phyloP scores from a whole-genome alignment of 371 early-diverging fungal genomes.

The Apophysomyces ossiformis region DNA sequence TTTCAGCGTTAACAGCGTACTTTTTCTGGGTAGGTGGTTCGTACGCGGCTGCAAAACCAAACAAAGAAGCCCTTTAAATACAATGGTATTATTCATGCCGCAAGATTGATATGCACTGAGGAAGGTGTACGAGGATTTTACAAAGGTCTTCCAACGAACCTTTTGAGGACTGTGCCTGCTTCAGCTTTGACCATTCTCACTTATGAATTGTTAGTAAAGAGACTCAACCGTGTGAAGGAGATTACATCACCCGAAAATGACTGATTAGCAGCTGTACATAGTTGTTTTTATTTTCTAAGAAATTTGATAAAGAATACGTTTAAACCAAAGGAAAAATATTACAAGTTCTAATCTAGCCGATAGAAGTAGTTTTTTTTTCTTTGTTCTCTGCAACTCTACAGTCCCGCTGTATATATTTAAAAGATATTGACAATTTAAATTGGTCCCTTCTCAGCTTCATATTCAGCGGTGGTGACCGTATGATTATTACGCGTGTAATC shows the following conservation, averaged over 20 bases:
- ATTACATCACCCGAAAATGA: not conserved
- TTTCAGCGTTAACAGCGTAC: conserved; percentile 13
- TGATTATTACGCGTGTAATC: conserved; percentile 12
- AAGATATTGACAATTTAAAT: not conserved
- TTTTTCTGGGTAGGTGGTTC: conserved; percentile 59
- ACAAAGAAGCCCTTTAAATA: conserved; percentile 75
- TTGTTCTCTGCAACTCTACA: conserved; percentile 5
- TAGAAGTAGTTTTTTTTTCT: not conserved
- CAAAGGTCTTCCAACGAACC: conserved; percentile 85
- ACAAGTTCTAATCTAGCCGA: not conserved
- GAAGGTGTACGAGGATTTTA: conserved; percentile 88
- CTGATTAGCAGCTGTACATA: not conserved
- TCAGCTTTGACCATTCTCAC: conserved; percentile 88
- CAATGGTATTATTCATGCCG: conserved; percentile 76
- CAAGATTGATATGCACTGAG: conserved; percentile 71
- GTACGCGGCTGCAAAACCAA: conserved; percentile 91
- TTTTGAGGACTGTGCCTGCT: conserved; percentile 90
- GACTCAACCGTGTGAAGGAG: conserved; percentile 39
- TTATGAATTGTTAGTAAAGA: conserved; percentile 68
- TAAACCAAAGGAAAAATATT: not conserved
- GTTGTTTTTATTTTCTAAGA: not conserved
- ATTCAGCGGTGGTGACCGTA: conserved; percentile 11
- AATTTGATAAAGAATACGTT: not conserved
- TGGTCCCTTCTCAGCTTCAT: conserved; percentile 20
- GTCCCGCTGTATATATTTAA: conserved; percentile 7